Conservation (phyloP, 305 asterid species). For the Plantago lanceolata region DNA sequence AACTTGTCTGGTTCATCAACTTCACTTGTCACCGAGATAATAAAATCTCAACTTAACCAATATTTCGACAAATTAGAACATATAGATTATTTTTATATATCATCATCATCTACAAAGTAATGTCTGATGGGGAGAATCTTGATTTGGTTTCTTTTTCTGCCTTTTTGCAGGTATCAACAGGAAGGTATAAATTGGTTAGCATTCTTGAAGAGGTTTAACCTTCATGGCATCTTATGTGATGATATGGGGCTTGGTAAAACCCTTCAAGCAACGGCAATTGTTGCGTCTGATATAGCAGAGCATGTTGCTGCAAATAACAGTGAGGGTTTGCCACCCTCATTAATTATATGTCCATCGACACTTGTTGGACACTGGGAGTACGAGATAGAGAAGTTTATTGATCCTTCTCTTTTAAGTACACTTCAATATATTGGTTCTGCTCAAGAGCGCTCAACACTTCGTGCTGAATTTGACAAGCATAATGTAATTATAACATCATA, state of each 20-base stretch:
- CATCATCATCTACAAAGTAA: neutral
- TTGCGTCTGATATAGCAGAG: slow-evolving; percentile 92
- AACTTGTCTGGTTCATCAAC: too few species aligned
- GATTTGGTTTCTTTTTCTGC: slow-evolving; percentile 9
- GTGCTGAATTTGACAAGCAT: slow-evolving; percentile 62
- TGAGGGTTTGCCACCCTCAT: slow-evolving; percentile 62
- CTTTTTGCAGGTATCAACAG: slow-evolving; percentile 80
- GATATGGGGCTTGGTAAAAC: slow-evolving; percentile 99
- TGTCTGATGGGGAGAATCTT: neutral
- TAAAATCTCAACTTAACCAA: too few species aligned
- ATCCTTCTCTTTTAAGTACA: slow-evolving; percentile 75
- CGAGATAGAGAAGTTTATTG: slow-evolving; percentile 97
- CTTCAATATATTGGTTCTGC: slow-evolving; percentile 97
- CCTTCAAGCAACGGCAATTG: slow-evolving; percentile 92
- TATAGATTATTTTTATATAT: too few species aligned
- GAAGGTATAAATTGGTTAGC: slow-evolving; percentile 99
- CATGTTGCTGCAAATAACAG: slow-evolving; percentile 52
- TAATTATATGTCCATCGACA: slow-evolving; percentile 89
- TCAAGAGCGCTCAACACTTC: slow-evolving; percentile 71
- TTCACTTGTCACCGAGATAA: too few species aligned
- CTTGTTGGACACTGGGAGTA: slow-evolving; percentile 99
- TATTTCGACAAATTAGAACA: too few species aligned
- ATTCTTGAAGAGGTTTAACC: slow-evolving; percentile 87
- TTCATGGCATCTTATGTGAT: slow-evolving; percentile 96
- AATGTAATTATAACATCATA: slow-evolving; percentile 85